These are phyloP conservation scores for Schoenoplectus tabernaemontani DNA, from an alignment of 202 grass and related monocot species.

Conservation along the genomic window DNA sequence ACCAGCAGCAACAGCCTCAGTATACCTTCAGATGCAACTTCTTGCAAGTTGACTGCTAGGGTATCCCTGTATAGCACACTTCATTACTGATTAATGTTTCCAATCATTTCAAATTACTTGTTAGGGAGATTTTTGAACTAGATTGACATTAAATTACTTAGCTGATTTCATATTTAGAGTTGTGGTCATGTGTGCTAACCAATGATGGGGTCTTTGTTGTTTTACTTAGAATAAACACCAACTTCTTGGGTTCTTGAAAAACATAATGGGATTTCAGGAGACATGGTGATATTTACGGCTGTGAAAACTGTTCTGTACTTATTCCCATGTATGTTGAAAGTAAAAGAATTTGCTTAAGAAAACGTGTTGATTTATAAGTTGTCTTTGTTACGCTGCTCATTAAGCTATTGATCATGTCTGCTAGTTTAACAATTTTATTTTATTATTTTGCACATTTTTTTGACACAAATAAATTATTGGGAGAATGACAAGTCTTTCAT, in stretches of 20 bases:
- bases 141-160: not conserved
- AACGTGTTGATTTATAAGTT: not conserved
- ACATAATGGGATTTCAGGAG: no score
- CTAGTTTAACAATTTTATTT: not conserved
- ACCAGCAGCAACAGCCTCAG: not conserved
- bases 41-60: no score
- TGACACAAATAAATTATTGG: not conserved
- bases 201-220: no score
- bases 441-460: not conserved
- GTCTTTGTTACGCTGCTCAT: not conserved
- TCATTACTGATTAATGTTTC: not conserved
- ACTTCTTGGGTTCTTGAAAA: no score
- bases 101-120: not conserved
- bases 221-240: no score
- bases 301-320: no score
- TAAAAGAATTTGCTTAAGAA: not conserved
- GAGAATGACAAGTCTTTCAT: not conserved
- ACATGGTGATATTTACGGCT: not conserved
- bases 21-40: conserved; percentile 4
- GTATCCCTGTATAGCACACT: not conserved
- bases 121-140: not conserved
- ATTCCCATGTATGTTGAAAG: not conserved
- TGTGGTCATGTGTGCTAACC: no score
- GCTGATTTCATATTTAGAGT: not conserved
- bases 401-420: not conserved